Evolutionary conservation across 495 filamentous ascomycete genomes (phyloP).

Genomic region (Eremomyces bilateralis): DNA sequence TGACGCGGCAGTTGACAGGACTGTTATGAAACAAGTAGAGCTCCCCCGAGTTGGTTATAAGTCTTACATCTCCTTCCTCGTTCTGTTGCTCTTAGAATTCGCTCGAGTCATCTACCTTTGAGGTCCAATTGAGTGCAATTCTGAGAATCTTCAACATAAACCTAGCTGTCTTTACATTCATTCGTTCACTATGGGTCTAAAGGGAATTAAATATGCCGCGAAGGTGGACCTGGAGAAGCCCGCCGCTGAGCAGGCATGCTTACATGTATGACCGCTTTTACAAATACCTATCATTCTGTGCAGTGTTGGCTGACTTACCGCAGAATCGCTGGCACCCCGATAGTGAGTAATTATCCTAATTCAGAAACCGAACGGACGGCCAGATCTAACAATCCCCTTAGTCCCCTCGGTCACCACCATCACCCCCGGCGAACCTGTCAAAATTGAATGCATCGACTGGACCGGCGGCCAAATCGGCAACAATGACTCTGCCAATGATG

Average conservation of each 20-base stretch:
- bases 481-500: conserved; percentile 74
- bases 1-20: too few relatives aligned
- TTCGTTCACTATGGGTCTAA: too few relatives aligned
- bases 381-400: too few relatives aligned
- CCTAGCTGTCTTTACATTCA: too few relatives aligned
- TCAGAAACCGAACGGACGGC: neutral
- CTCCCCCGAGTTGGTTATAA: too few relatives aligned
- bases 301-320: conserved; percentile 1
- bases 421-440: conserved; percentile 70
- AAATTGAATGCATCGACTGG: conserved; percentile 82
- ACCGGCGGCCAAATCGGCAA: conserved; percentile 77
- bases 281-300: neutral
- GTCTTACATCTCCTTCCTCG: too few relatives aligned
- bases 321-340: conserved; percentile 94
- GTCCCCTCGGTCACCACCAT: conserved; percentile 61
- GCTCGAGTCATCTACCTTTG: too few relatives aligned
- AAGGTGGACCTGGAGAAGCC: conserved; percentile 60
- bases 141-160: too few relatives aligned
- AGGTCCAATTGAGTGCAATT: too few relatives aligned
- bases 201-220: too few relatives aligned
- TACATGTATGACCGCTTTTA: conserved; percentile 41
- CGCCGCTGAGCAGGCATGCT: conserved; percentile 46
- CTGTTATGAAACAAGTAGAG: too few relatives aligned
- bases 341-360: conserved; percentile 25
- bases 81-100: too few relatives aligned